phyloP scores from a whole-genome alignment of 1,139 yeast species.

The Diutina catenulata region DNA sequence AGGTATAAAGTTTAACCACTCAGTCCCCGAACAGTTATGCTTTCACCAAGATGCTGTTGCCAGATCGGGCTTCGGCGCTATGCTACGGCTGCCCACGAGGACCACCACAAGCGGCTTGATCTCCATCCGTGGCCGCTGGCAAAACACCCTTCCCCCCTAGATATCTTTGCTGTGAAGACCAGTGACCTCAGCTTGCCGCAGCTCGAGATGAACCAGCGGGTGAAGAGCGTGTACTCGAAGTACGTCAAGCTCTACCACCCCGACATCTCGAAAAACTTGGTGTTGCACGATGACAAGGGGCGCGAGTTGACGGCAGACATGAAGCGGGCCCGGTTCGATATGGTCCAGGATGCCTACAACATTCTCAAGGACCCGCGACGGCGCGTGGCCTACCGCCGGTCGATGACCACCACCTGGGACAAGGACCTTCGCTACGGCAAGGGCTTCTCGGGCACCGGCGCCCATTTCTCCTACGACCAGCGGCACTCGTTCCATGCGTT shows the following conservation, averaged over 20 bases:
- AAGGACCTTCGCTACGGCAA: constrained; percentile 6
- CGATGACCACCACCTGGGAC: constrained; percentile 11
- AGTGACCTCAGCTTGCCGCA: constrained; percentile 5
- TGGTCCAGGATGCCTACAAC: constrained; percentile 63
- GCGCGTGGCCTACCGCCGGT: constrained; percentile 22
- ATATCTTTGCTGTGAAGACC: constrained; percentile 40
- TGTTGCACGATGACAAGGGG: constrained; percentile 17
- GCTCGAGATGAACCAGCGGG: constrained; percentile 25
- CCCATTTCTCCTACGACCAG: constrained; percentile 11
- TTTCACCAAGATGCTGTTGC: no score
- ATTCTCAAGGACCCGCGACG: constrained; percentile 47
- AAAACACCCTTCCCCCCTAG: constrained; percentile 62
- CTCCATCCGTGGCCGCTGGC: constrained; percentile 47
- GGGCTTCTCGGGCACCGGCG: constrained; percentile 8
- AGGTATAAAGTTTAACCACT: no score
- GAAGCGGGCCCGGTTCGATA: constrained; percentile 54
- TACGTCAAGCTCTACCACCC: constrained; percentile 84
- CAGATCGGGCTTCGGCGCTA: no score
- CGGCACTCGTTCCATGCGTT: constrained; percentile 17
- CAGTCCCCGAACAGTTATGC: no score
- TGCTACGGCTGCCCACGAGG: neutral
- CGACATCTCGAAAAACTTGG: constrained; percentile 36
- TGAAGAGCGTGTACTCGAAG: constrained; percentile 47
- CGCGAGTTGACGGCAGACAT: constrained; percentile 20
- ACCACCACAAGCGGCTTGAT: constrained; percentile 7